Evolutionary conservation across 495 filamentous ascomycete species (phyloP).

Genomic region (Parathielavia hyrcaniae): DNA sequence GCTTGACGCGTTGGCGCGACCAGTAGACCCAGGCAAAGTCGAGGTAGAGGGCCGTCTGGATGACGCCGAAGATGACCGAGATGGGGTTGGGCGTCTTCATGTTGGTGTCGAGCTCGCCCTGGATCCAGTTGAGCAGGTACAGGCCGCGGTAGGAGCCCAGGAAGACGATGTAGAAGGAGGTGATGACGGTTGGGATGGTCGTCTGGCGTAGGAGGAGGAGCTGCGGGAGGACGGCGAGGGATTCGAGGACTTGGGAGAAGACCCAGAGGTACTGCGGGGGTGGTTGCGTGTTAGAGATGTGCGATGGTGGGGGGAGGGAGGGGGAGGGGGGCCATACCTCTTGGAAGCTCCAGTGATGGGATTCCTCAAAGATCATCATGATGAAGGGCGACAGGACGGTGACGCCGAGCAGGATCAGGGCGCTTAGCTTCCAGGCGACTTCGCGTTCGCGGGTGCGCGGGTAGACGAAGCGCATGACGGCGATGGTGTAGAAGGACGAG

Average conservation of each 20-base stretch:
- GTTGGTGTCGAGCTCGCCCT: slow-evolving; percentile 51
- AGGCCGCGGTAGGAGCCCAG: slow-evolving; percentile 85
- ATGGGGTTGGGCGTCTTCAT: slow-evolving; percentile 62
- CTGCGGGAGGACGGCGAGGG: slow-evolving; percentile 83
- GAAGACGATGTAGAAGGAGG: slow-evolving; percentile 85
- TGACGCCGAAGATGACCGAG: slow-evolving; percentile 72
- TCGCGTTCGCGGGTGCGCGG: slow-evolving; percentile 85
- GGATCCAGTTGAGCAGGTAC: slow-evolving; percentile 91
- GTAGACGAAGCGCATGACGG: slow-evolving; percentile 78
- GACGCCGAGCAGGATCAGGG: slow-evolving; percentile 54
- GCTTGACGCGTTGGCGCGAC: slow-evolving; percentile 86
- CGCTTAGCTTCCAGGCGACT: slow-evolving; percentile 80
- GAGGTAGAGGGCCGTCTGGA: slow-evolving; percentile 86
- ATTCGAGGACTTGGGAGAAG: slow-evolving; percentile 87
- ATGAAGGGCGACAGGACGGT: slow-evolving; percentile 58
- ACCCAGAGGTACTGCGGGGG: slow-evolving; percentile 62
- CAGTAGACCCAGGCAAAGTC: slow-evolving; percentile 99
- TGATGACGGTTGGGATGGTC: slow-evolving; percentile 89
- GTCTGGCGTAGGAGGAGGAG: slow-evolving; percentile 88
- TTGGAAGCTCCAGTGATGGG: slow-evolving; percentile 41
- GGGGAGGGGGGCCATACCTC: slow-evolving; percentile 43
- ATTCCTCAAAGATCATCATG: slow-evolving; percentile 54
- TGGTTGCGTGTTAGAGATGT: background rate
- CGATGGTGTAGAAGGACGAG: slow-evolving; percentile 81
- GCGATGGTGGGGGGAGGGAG: slow-evolving; percentile 1